Percentiles rank a stretch among this genome's conserved stretches.
Conservation (phyloP, 225 moss, liverwort and hornwort genomes). For the Takakia lepidozioides region DNA sequence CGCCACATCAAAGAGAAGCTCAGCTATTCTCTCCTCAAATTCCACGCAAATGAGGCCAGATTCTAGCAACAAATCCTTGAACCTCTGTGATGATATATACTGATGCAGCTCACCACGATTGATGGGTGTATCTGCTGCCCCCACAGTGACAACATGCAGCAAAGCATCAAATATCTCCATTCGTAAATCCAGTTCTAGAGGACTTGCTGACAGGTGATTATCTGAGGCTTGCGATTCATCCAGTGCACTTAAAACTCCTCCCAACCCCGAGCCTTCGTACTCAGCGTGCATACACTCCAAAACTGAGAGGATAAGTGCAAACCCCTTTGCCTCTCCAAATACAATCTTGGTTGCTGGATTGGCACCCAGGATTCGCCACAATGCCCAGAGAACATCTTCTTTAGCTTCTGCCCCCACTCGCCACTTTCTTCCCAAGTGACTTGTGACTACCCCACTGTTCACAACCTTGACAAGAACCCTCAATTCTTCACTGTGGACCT, state of each 20-base stretch:
- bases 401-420: slow-evolving; percentile 58
- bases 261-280: slow-evolving; percentile 12
- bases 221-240: slow-evolving; percentile 36
- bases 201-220: slow-evolving; percentile 4
- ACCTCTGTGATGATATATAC: slow-evolving; percentile 45
- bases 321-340: slow-evolving; percentile 85
- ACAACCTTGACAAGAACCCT: slow-evolving; percentile 64
- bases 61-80: slow-evolving; percentile 46
- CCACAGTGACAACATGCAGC: slow-evolving; percentile 69
- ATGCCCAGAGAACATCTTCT: slow-evolving; percentile 79
- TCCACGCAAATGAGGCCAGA: slow-evolving; percentile 56
- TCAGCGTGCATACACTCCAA: slow-evolving; percentile 61
- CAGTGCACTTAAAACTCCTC: slow-evolving; percentile 16
- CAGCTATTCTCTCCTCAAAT: slow-evolving; percentile 66
- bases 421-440: slow-evolving; percentile 64
- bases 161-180: slow-evolving; percentile 66
- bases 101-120: slow-evolving; percentile 75
- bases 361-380: slow-evolving; percentile 77
- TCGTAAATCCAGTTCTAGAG: slow-evolving; percentile 12
- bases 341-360: slow-evolving; percentile 56
- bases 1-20: slow-evolving; percentile 76
- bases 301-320: slow-evolving; percentile 62
- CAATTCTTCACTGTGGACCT: slow-evolving; percentile 79
- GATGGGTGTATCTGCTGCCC: slow-evolving; percentile 45
- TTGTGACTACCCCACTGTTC: slow-evolving; percentile 51